phyloP scores from a whole-genome alignment of 192 early-diverging fungal species.

The Kickxella alabastrina region DNA sequence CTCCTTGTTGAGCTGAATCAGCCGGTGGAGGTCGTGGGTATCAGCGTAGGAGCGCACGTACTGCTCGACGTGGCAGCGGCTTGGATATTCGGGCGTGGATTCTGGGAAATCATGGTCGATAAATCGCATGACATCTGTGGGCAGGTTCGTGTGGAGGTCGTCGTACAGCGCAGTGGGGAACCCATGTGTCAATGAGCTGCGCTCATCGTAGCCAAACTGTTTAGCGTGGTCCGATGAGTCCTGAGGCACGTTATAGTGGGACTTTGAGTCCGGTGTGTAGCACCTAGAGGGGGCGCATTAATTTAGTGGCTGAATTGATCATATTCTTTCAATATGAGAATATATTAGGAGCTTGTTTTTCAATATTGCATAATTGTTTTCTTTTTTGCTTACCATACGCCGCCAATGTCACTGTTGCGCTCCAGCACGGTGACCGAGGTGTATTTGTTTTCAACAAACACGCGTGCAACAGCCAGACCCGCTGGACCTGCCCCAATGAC shows the following conservation, averaged over 20 bases:
- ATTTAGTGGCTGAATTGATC: too few relatives aligned
- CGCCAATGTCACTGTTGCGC: conserved; percentile 47
- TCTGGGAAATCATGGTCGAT: conserved; percentile 37
- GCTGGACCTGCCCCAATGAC: conserved; percentile 36
- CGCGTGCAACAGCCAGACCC: conserved; percentile 27
- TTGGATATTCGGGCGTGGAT: conserved; percentile 40
- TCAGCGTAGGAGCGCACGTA: conserved; percentile 40
- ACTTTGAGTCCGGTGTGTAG: conserved; percentile 40
- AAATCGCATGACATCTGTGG: conserved; percentile 54
- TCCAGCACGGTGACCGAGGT: conserved; percentile 47
- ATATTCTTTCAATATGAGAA: too few relatives aligned
- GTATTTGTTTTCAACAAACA: conserved; percentile 15
- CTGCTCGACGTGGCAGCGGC: conserved; percentile 28
- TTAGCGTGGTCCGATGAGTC: neutral
- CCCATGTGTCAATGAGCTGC: conserved; percentile 4
- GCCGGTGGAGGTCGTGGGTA: conserved; percentile 6
- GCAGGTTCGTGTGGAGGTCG: conserved; percentile 54
- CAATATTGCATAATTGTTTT: neutral
- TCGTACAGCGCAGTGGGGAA: conserved; percentile 46
- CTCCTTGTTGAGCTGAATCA: conserved; percentile 38
- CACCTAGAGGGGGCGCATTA: too few relatives aligned
- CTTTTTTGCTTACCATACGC: conserved; percentile 49
- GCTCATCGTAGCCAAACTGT: conserved; percentile 5
- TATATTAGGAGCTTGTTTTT: too few relatives aligned
- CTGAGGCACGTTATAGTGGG: conserved; percentile 35